Conservation (phyloP, 805 yeast species). For the Ogataea allantospora region DNA sequence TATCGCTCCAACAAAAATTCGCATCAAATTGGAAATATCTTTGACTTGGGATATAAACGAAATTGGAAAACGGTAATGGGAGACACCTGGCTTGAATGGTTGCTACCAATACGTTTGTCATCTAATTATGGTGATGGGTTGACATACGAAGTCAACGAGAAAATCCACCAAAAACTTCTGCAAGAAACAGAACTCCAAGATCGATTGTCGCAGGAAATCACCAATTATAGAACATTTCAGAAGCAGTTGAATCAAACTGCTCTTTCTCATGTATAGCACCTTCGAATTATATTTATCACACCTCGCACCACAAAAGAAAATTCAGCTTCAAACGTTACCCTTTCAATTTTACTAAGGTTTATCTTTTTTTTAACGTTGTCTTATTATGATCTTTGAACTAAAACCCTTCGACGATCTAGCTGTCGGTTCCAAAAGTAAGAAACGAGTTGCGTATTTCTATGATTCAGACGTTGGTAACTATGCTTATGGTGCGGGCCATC, state of each 20-base stretch:
- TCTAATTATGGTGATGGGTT: conserved; percentile 43
- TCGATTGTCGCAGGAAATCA: conserved; percentile 42
- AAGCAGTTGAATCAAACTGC: conserved; percentile 24
- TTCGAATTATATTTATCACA: background rate
- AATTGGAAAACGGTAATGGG: conserved; percentile 85
- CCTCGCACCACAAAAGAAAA: conserved; percentile 3
- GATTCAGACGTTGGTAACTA: conserved; percentile 96
- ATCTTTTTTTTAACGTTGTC: conserved; percentile 3
- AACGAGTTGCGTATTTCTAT: conserved; percentile 72
- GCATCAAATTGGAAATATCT: conserved; percentile 59
- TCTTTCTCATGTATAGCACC: conserved; percentile 3
- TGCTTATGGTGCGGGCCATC: conserved; percentile 98
- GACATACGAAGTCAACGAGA: conserved; percentile 47
- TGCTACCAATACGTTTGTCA: conserved; percentile 49
- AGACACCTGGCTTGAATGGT: conserved; percentile 58
- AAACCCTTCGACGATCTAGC: conserved; percentile 64
- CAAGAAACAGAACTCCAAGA: conserved; percentile 45
- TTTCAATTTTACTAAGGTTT: background rate
- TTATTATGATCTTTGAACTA: conserved; percentile 43
- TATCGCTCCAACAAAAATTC: conserved; percentile 42
- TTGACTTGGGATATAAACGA: conserved; percentile 60
- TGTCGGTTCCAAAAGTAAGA: conserved; percentile 53
- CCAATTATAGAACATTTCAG: conserved; percentile 24
- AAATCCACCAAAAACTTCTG: conserved; percentile 39
- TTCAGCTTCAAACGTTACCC: conserved; percentile 3